Conservation (phyloP, 75 land plant species). For the Picea sitchensis region DNA sequence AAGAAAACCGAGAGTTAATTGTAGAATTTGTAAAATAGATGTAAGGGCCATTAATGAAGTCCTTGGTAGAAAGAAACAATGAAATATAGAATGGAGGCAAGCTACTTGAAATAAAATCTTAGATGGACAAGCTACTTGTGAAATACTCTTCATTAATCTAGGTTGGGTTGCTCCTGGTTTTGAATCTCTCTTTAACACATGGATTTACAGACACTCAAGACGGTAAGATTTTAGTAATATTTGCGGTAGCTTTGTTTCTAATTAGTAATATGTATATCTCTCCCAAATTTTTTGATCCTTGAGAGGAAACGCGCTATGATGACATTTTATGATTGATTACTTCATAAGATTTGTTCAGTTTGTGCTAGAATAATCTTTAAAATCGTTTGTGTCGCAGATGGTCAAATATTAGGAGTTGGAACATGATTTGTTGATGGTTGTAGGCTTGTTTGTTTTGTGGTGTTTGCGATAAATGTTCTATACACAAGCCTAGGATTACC, state of each 20-base stretch:
- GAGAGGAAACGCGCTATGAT: neutral
- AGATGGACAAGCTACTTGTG: neutral
- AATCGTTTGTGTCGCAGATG: no score
- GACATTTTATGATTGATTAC: neutral
- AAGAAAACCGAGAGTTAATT: no score
- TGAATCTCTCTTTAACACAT: neutral
- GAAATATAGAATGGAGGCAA: neutral
- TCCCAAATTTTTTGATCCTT: neutral
- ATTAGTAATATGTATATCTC: neutral
- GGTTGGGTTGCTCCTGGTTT: neutral
- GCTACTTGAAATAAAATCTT: neutral
- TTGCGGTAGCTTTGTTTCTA: neutral
- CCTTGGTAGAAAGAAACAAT: no score
- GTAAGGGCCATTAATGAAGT: no score
- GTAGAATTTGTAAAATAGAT: no score
- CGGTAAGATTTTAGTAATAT: neutral
- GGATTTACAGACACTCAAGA: constrained; percentile 6
- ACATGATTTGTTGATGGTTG: no score
- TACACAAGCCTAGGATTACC: no score
- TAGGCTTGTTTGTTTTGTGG: no score
- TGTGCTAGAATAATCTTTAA: neutral
- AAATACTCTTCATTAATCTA: no score
- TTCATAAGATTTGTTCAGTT: neutral
- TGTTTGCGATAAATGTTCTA: no score
- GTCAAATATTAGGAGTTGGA: no score